These are phyloP conservation scores for Fistulinella cinereoalba DNA, from an alignment of 1,284 basidiomycete genomes.

Conservation along the genomic window DNA sequence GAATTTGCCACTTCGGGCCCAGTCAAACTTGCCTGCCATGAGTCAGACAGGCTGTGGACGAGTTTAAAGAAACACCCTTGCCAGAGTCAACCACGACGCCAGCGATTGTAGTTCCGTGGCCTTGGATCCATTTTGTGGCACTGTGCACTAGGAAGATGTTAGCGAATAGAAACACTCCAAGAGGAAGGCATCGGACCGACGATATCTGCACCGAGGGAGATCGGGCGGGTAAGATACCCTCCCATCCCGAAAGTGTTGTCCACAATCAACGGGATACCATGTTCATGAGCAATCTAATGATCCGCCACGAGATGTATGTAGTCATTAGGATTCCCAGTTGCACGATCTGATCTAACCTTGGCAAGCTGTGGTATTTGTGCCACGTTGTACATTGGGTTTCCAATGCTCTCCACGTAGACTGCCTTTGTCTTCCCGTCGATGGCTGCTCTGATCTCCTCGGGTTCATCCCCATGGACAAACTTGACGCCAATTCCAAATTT, in stretches of 20 bases:
- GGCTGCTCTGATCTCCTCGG: conserved; percentile 66
- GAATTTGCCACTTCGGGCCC: conserved; percentile 75
- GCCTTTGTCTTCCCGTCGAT: conserved; percentile 79
- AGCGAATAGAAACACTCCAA: not conserved
- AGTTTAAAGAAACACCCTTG: conserved; percentile 12
- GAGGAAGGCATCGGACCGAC: conserved; percentile 46
- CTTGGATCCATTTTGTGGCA: conserved; percentile 91
- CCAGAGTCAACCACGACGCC: conserved; percentile 81
- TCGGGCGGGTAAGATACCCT: conserved; percentile 57
- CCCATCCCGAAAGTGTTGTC: conserved; percentile 92
- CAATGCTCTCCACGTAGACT: conserved; percentile 81
- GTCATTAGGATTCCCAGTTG: not conserved
- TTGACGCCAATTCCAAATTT: conserved; percentile 78
- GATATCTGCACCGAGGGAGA: conserved; percentile 82
- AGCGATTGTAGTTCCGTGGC: conserved; percentile 85
- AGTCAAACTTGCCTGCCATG: conserved; percentile 75
- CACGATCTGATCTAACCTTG: conserved; percentile 43
- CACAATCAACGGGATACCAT: conserved; percentile 77
- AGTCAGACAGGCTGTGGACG: not conserved
- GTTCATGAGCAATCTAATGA: conserved; percentile 64
- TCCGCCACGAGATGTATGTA: not conserved
- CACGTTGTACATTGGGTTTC: conserved; percentile 81
- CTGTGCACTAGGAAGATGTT: conserved; percentile 58
- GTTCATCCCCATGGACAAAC: conserved; percentile 63
- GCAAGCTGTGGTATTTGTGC: conserved; percentile 71